Base-by-base conservation (phyloP, 139 green algal species). In the Mesostigma viride region DNA sequence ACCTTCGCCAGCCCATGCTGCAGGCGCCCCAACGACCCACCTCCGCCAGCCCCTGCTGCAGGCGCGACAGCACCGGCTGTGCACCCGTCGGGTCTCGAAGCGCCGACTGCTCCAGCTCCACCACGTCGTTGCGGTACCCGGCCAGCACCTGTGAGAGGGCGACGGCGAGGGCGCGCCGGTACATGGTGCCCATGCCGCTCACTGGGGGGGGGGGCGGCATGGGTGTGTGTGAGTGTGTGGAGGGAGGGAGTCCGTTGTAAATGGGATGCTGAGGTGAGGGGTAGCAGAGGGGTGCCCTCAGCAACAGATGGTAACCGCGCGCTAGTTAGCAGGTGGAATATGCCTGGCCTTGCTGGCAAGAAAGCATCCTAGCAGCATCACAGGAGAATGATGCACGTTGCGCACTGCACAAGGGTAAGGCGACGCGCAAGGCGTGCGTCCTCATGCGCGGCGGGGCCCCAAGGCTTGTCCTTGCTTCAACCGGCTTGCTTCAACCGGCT, bases 71-170 rank as follows among this genome's bases (percentile, higher is more conserved):
- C 34, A 67, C 60, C 22, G 60, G 60, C 24, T 14, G 8, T 24
- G 14, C 40, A 53, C 40, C 17, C 14, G 40, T 24, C n/a, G 60
- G 8, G 35, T 68, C 1, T n/a, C 65, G 44, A 65, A 78, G 44
- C 62, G 89, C 63, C 57, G 84, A 75, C 59, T 79, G 72, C 76
- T 95, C 81, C 33, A 92, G 47, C 28, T 73, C 44, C 47, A 91
- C 70, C 36, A 95, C 65, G 0, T 78, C 76, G 33, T 62, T 64
- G 53, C 84, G 71, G 72, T 94, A 94, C 53, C 90, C 84, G 27
- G 84, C 80, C 31, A 94, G 77, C 11, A 93, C 65, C 81, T 95
- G 89, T 88, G 79, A 61, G 0, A 95, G 35, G 27, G 88, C 88
- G 28, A 71, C 65, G 4, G 83, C 84, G 6, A 95, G 66, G 3